A percentile compares a stretch with the other conserved stretches of the same genome.
Evolutionary conservation across 306 rosid genomes (phyloP).

Genomic region (Inga oerstediana): DNA sequence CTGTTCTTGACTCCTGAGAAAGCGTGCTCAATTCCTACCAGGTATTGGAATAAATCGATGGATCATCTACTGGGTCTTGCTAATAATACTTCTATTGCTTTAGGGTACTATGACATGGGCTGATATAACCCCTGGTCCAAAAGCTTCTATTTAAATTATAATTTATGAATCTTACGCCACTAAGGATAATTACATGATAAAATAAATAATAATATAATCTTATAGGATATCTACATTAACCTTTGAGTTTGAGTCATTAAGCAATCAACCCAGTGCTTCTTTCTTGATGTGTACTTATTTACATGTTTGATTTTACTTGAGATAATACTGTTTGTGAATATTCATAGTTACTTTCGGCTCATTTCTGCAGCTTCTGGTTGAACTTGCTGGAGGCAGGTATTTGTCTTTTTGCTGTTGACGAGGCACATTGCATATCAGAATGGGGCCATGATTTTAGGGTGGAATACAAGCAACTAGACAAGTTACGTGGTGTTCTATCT

Average conservation of each 20-base stretch:
- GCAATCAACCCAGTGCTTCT: conserved; percentile 7
- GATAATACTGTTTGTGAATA: conserved; percentile 12
- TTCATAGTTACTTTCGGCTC: conserved; percentile 3
- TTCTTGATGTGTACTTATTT: conserved; percentile 7
- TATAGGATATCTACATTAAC: not conserved
- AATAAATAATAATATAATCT: not conserved
- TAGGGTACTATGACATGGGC: not conserved
- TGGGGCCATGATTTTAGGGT: conserved; percentile 98
- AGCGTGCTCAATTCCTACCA: conserved; percentile 71
- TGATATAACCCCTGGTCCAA: not conserved
- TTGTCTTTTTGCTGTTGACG: conserved; percentile 89
- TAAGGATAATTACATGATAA: not conserved
- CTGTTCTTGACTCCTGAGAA: conserved; percentile 93
- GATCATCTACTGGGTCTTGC: not conserved
- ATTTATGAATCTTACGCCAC: not conserved
- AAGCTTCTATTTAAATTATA: not conserved
- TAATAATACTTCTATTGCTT: not conserved
- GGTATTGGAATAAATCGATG: conserved; percentile 46
- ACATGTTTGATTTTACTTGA: conserved; percentile 27
- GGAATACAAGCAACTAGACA: conserved; percentile 79
- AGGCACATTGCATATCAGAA: conserved; percentile 94
- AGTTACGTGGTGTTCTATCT: conserved; percentile 64
- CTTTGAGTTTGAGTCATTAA: conserved; percentile 19
- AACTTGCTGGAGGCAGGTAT: conserved; percentile 77
- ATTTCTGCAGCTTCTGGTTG: conserved; percentile 82